Percentiles rank a stretch among this genome's conserved stretches.
Conservation (phyloP, 2,329 filamentous ascomycete species). For the Trichoderma koningii region DNA sequence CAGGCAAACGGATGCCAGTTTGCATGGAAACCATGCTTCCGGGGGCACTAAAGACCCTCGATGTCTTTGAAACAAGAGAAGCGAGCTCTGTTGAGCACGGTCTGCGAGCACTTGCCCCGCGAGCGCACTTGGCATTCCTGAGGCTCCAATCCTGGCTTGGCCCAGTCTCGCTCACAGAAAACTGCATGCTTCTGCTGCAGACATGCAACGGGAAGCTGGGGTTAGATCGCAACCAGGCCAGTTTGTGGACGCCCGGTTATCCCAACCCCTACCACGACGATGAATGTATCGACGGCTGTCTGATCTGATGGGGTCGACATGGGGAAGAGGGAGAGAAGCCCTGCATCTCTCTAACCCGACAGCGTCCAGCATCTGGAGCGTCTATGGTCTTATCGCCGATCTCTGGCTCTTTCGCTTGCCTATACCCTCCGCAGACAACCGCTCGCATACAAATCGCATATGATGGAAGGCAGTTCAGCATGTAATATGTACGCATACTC, state of each 20-base stretch:
- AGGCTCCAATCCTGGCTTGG: slow-evolving; percentile 13
- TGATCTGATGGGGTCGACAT: slow-evolving; percentile 14
- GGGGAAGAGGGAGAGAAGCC: neutral
- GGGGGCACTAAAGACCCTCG: neutral
- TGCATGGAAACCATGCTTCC: slow-evolving; percentile 9
- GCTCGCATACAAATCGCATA: slow-evolving; percentile 20
- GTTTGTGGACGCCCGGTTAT: slow-evolving; percentile 15
- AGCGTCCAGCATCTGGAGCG: neutral
- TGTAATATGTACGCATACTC: slow-evolving; percentile 9
- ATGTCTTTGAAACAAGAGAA: neutral
- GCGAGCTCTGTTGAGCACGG: slow-evolving; percentile 6
- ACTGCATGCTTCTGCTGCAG: slow-evolving; percentile 28
- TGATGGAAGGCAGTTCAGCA: slow-evolving; percentile 14
- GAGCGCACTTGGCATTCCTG: slow-evolving; percentile 13
- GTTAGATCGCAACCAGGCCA: slow-evolving; percentile 17
- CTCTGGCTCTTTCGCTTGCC: neutral
- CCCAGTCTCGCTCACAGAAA: slow-evolving; percentile 14
- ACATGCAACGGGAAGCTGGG: slow-evolving; percentile 25
- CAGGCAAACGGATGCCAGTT: neutral
- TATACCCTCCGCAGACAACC: slow-evolving; percentile 6
- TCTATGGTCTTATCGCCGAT: slow-evolving; percentile 1
- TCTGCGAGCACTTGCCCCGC: slow-evolving; percentile 16
- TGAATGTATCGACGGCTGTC: neutral
- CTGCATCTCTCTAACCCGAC: neutral
- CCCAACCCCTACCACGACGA: neutral